These are phyloP conservation scores for Powellomyces hirtus DNA, from an alignment of 192 early-diverging fungal species.

Conservation along the genomic window DNA sequence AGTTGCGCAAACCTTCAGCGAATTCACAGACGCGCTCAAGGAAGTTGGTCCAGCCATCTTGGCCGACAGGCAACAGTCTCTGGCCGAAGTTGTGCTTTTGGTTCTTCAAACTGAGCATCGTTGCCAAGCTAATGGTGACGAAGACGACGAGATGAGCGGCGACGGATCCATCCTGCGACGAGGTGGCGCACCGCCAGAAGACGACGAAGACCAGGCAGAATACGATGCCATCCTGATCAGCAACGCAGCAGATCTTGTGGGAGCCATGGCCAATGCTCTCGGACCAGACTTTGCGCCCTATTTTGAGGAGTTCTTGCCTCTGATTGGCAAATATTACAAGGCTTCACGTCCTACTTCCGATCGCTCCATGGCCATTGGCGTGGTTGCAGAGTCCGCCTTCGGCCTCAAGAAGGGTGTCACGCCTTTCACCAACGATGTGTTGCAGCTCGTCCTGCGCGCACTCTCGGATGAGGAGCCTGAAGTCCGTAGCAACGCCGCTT, in stretches of 20 bases:
- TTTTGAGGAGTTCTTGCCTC: slow-evolving; percentile 76
- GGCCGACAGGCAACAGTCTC: slow-evolving; percentile 36
- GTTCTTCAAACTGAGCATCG: slow-evolving; percentile 38
- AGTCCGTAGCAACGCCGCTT: slow-evolving; percentile 86
- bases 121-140: slow-evolving; percentile 30
- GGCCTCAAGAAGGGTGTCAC: slow-evolving; percentile 59
- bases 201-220: slow-evolving; percentile 84
- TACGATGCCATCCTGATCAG: slow-evolving; percentile 78
- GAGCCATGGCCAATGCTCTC: slow-evolving; percentile 68
- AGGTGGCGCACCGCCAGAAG: slow-evolving; percentile 31
- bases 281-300: slow-evolving; percentile 72
- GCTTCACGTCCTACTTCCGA: slow-evolving; percentile 66
- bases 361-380: slow-evolving; percentile 88
- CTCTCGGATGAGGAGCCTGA: slow-evolving; percentile 75
- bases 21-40: slow-evolving; percentile 68
- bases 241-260: slow-evolving; percentile 79
- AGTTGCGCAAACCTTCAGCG: slow-evolving; percentile 75
- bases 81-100: slow-evolving; percentile 26
- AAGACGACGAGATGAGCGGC: slow-evolving; percentile 6
- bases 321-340: slow-evolving; percentile 81
- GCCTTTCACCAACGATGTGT: slow-evolving; percentile 44
- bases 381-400: slow-evolving; percentile 74
- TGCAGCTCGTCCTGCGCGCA: slow-evolving; percentile 69
- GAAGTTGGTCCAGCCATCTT: slow-evolving; percentile 71
- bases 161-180: slow-evolving; percentile 3